phyloP scores from a whole-genome alignment of 305 asterid genomes.

The Plantago lanceolata region DNA sequence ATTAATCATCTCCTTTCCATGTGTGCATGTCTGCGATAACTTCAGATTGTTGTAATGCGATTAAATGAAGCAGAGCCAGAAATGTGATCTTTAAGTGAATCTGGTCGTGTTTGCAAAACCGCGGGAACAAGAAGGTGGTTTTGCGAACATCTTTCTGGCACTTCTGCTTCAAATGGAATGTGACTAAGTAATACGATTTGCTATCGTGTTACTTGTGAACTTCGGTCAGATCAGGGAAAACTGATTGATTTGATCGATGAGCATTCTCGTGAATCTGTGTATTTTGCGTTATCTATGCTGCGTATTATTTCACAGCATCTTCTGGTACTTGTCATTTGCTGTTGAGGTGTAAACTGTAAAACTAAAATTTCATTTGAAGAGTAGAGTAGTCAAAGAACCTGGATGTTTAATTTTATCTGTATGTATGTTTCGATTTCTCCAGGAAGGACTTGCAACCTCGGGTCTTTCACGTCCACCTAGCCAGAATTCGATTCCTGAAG shows the following conservation, averaged over 20 bases:
- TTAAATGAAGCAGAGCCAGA: too few species aligned
- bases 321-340: not conserved
- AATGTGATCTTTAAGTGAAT: too few species aligned
- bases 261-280: not conserved
- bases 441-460: conserved; percentile 55
- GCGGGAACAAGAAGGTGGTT: too few species aligned
- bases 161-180: too few species aligned
- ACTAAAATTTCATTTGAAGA: too few species aligned
- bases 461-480: conserved; percentile 50
- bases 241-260: not conserved
- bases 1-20: not conserved
- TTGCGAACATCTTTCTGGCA: too few species aligned
- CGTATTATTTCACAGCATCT: not conserved
- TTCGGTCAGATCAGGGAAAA: not conserved
- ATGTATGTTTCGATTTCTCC: conserved; percentile 17
- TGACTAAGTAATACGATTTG: too few species aligned
- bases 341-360: too few species aligned
- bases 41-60: too few species aligned
- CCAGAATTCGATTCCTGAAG: conserved; percentile 43
- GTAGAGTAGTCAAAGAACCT: too few species aligned
- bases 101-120: too few species aligned
- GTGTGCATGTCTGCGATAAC: too few species aligned
- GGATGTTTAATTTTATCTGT: not conserved
- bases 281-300: not conserved
- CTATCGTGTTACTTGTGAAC: not conserved